phyloP scores from a whole-genome alignment of 1,284 basidiomycete species.

The Coriolopsis trogii region DNA sequence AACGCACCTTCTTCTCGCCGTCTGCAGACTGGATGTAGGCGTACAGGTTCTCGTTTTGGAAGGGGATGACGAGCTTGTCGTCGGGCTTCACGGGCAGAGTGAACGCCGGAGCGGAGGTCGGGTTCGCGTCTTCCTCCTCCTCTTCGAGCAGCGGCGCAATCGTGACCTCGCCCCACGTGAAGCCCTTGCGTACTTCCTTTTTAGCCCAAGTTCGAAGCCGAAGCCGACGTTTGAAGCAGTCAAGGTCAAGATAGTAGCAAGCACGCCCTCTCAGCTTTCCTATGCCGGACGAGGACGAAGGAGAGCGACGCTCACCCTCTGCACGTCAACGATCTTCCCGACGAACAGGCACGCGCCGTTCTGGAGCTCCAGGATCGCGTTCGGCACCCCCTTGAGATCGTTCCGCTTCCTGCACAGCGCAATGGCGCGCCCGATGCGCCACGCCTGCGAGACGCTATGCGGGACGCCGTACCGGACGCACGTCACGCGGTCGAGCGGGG shows the following conservation, averaged over 20 bases:
- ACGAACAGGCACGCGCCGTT: constrained; percentile 54
- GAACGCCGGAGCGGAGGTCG: neutral
- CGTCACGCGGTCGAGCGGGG: constrained; percentile 39
- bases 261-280: too few relatives aligned
- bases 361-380: constrained; percentile 49
- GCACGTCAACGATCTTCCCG: constrained; percentile 56
- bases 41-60: constrained; percentile 62
- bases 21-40: constrained; percentile 44
- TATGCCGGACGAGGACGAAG: neutral
- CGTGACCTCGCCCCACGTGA: constrained; percentile 49
- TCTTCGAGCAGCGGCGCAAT: constrained; percentile 48
- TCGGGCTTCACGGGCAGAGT: constrained; percentile 22
- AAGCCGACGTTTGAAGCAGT: too few relatives aligned
- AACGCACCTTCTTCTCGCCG: constrained; percentile 33
- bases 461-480: constrained; percentile 44
- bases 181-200: constrained; percentile 36
- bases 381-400: constrained; percentile 48
- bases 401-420: constrained; percentile 31
- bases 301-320: constrained; percentile 32
- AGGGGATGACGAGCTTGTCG: constrained; percentile 44
- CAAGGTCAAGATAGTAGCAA: too few relatives aligned
- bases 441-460: constrained; percentile 53
- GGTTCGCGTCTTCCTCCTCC: constrained; percentile 44
- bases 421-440: constrained; percentile 51
- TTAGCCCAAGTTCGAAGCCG: neutral